phyloP scores from a whole-genome alignment of 1,284 basidiomycete species.

The Tremellales sp. region DNA sequence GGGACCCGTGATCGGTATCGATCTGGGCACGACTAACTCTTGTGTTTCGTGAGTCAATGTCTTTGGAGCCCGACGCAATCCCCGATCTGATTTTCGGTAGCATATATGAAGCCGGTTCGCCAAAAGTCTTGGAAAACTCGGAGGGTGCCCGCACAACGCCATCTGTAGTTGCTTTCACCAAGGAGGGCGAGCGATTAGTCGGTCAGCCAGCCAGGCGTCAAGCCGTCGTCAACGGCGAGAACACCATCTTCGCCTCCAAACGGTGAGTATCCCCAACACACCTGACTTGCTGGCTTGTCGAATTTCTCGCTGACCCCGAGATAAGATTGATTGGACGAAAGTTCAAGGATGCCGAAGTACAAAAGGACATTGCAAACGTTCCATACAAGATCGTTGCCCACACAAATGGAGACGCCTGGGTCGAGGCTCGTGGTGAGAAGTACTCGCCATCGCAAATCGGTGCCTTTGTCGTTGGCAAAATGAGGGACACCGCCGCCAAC shows the following conservation, averaged over 20 bases:
- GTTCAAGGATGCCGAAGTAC: conserved; percentile 88
- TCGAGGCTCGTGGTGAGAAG: conserved; percentile 64
- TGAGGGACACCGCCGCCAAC: conserved; percentile 91
- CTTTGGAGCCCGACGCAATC: background rate
- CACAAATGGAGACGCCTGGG: conserved; percentile 61
- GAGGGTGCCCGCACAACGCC: conserved; percentile 98
- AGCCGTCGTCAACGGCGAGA: conserved; percentile 91
- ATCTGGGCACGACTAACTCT: conserved; percentile 63
- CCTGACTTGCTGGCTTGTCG: background rate
- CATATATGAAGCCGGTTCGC: conserved; percentile 90
- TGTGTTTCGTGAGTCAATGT: conserved; percentile 62
- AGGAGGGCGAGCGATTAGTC: conserved; percentile 84
- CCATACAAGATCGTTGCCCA: conserved; percentile 70
- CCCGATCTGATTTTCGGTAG: conserved; percentile 4
- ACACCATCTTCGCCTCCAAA: conserved; percentile 95
- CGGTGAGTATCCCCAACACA: conserved; percentile 50
- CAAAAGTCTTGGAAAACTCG: conserved; percentile 94
- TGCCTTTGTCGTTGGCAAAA: conserved; percentile 84
- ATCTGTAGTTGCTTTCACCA: conserved; percentile 97
- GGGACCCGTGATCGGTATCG: conserved; percentile 52
- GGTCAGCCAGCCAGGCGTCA: conserved; percentile 97
- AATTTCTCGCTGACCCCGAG: background rate
- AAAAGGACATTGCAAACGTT: conserved; percentile 70
- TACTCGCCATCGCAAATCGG: conserved; percentile 63
- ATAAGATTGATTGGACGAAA: conserved; percentile 83